phyloP scores from a whole-genome alignment of 1,139 yeast genomes.

The Neolecta irregularis region DNA sequence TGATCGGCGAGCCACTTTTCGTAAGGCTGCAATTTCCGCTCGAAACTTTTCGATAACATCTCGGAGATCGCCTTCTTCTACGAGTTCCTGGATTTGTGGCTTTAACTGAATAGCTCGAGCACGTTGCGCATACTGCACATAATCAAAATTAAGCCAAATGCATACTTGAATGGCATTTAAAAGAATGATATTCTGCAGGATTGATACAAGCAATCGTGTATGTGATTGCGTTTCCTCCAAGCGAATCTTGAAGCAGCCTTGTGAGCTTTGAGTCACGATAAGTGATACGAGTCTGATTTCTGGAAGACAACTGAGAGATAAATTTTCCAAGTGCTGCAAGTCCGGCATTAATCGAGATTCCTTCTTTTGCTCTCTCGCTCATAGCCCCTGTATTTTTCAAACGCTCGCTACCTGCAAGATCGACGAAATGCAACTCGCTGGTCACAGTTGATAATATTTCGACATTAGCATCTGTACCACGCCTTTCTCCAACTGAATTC shows the following conservation, averaged over 20 bases:
- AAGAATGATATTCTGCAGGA: conserved; percentile 58
- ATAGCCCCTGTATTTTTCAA: conserved; percentile 46
- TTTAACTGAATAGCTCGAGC: no score
- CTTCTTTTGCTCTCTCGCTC: conserved; percentile 55
- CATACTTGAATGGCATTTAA: no score
- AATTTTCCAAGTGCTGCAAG: conserved; percentile 63
- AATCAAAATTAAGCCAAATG: no score
- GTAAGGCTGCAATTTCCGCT: no score
- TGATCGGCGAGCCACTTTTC: no score
- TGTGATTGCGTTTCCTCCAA: conserved; percentile 60
- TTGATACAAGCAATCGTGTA: conserved; percentile 62
- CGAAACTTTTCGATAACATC: no score
- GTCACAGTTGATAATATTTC: no score
- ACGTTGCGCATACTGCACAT: no score
- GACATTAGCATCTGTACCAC: conserved; percentile 15
- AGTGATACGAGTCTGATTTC: conserved; percentile 15
- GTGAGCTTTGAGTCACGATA: conserved; percentile 34
- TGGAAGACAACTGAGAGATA: conserved; percentile 42
- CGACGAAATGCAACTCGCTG: conserved; percentile 52
- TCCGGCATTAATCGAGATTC: conserved; percentile 58
- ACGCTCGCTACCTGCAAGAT: conserved; percentile 69
- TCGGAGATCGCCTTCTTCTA: no score
- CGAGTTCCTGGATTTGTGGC: no score
- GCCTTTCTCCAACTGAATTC: no score
- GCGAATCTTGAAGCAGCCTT: conserved; percentile 51